Evolutionary conservation across 1,284 basidiomycete genomes (phyloP).

Genomic region (Singerocomus inundabilis): DNA sequence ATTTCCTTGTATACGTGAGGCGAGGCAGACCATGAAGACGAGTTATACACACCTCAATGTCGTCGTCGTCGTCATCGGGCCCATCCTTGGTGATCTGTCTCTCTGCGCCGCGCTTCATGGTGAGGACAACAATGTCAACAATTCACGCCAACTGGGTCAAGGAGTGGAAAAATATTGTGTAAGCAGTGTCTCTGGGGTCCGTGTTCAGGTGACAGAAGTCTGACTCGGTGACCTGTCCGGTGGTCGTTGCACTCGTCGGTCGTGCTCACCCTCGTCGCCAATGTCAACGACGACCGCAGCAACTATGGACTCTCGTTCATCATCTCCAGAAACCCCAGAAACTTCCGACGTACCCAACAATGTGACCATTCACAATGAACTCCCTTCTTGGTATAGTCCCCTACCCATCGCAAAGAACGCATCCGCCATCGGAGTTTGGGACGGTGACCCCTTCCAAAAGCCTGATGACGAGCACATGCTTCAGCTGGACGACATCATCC

Average conservation of each 20-base stretch:
- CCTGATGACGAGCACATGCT: slow-evolving; percentile 53
- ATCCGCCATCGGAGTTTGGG: slow-evolving; percentile 36
- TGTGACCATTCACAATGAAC: slow-evolving; percentile 50
- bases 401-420: slow-evolving; percentile 40
- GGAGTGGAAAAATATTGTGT: slow-evolving; percentile 21
- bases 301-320: slow-evolving; percentile 62
- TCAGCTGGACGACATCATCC: slow-evolving; percentile 66
- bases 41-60: slow-evolving; percentile 30
- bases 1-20: slow-evolving; percentile 39
- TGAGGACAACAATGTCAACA: slow-evolving; percentile 15
- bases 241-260: slow-evolving; percentile 7
- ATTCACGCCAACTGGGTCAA: not conserved
- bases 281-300: slow-evolving; percentile 57
- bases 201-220: slow-evolving; percentile 12
- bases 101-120: slow-evolving; percentile 76
- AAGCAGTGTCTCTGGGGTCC: slow-evolving; percentile 23
- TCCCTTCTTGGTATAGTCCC: slow-evolving; percentile 58
- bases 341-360: slow-evolving; percentile 51
- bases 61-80: slow-evolving; percentile 41
- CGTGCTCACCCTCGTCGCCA: not conserved
- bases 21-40: not conserved
- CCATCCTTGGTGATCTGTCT: slow-evolving; percentile 67
- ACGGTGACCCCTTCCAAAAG: slow-evolving; percentile 37
- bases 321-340: slow-evolving; percentile 68
- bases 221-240: not conserved